phyloP scores from a whole-genome alignment of 1,284 basidiomycete species.

The Fomitopsis betulina region DNA sequence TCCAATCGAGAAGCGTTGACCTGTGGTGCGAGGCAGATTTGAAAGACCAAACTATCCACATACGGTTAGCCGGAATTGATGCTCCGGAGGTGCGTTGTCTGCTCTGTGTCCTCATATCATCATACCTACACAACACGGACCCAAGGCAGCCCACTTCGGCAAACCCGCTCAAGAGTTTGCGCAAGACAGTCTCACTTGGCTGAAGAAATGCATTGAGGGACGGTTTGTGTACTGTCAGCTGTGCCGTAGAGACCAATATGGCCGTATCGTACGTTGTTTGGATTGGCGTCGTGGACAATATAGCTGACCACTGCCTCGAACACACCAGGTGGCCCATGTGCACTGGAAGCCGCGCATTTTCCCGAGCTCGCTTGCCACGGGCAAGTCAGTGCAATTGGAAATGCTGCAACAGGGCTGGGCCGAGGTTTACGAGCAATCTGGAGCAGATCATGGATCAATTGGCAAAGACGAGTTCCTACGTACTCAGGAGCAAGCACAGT shows the following conservation, averaged over 20 bases:
- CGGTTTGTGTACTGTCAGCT: conserved; percentile 65
- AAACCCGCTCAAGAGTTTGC: conserved; percentile 69
- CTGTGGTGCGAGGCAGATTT: conserved; percentile 42
- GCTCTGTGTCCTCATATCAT: not conserved
- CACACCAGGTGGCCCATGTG: conserved; percentile 62
- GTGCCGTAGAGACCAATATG: conserved; percentile 76
- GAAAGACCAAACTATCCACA: conserved; percentile 74
- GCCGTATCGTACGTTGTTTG: conserved; percentile 57
- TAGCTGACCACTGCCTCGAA: not conserved
- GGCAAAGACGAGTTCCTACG: conserved; percentile 59
- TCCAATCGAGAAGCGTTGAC: not conserved
- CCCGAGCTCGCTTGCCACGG: conserved; percentile 42
- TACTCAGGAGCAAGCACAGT: conserved; percentile 68
- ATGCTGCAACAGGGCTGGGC: conserved; percentile 80
- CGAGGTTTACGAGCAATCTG: conserved; percentile 68
- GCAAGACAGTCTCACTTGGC: conserved; percentile 68
- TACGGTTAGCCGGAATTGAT: conserved; percentile 85
- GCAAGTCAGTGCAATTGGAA: conserved; percentile 61
- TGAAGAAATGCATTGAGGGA: conserved; percentile 54
- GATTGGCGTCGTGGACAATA: not conserved
- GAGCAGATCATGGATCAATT: conserved; percentile 73
- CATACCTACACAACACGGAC: not conserved
- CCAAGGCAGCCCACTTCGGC: conserved; percentile 74
- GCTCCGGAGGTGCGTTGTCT: conserved; percentile 72
- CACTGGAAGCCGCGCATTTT: conserved; percentile 43